Base-by-base conservation (phyloP, 345 rosid species). In the Eucalyptus microcorys region DNA sequence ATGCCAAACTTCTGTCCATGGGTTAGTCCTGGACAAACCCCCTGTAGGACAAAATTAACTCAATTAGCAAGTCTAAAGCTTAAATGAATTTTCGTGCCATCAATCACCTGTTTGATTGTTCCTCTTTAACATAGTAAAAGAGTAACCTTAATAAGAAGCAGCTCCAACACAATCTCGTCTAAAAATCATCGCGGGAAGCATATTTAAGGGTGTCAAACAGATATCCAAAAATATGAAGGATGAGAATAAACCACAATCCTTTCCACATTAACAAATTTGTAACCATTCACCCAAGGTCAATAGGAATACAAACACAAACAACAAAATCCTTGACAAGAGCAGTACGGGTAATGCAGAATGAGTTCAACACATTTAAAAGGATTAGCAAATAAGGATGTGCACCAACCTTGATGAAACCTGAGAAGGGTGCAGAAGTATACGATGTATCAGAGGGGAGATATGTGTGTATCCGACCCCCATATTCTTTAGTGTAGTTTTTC, bases 1-100 rank as follows among this genome's bases (percentile, higher is more conserved):
- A 98, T 91, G 76, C 99, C 96, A 85, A 95, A 97, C 90, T 92
- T 97, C 90, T 96, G 98, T 57, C 94, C 98, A 87, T 98, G 97
- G 40, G 96, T 92, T 89, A 95, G 93, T 89, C 99, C 95, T 49
- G 97, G 96, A 86, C 99, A 98, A 91, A 94, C 86, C 37, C 98
- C 99, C 99, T 98, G 93, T 89, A 88, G 48, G 88, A 90, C 86
- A 87, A 49, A 84, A 64, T 22, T 24, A 87, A 37, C 22, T 47
- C 24, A 34, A 87, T 57, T 53, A 57, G 40, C 49, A 61, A 87
- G 50, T 53, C 50, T 87, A 40, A 34, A 34, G 49, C 34, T 16
- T 19, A 86, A 49, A 37, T 48, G 59, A 85, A 5, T 85, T 45
- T 85, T 10, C 24, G 1, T 34, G 81, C 81, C 81, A 71, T 52